These are phyloP conservation scores for Trichaptum fuscoviolaceum DNA, from an alignment of 768 basidiomycete genomes.

Conservation along the genomic window DNA sequence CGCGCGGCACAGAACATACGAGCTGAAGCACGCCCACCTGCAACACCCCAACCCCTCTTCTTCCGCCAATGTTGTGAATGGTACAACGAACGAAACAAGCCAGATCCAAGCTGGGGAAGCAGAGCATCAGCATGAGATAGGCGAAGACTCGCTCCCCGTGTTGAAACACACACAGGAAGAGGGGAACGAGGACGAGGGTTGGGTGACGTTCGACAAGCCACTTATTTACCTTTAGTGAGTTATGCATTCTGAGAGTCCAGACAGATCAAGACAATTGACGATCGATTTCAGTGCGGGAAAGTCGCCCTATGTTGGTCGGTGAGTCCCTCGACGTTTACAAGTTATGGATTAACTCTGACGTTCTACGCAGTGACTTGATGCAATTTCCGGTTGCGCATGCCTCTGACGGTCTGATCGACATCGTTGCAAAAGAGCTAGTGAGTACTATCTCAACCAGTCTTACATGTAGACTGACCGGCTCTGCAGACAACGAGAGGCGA, in stretches of 20 bases:
- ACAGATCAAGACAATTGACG: neutral
- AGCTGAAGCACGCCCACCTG: constrained; percentile 12
- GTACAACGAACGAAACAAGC: too few species aligned
- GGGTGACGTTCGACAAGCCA: constrained; percentile 67
- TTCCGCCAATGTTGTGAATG: constrained; percentile 14
- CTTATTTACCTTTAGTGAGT: constrained; percentile 54
- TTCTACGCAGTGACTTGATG: constrained; percentile 57
- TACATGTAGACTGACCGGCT: neutral
- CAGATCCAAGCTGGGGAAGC: constrained; percentile 3
- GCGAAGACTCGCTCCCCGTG: constrained; percentile 34
- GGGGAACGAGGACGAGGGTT: constrained; percentile 47
- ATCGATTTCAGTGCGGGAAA: constrained; percentile 49
- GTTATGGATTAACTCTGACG: constrained; percentile 4
- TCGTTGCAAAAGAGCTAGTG: constrained; percentile 61
- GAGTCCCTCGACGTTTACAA: constrained; percentile 13
- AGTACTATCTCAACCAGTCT: constrained; percentile 17
- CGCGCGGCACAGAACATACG: constrained; percentile 5
- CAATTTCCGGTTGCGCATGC: constrained; percentile 80
- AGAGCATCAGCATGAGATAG: neutral
- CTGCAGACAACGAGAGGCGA: constrained; percentile 45
- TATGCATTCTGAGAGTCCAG: neutral
- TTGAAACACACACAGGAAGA: constrained; percentile 30
- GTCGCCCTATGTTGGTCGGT: constrained; percentile 71
- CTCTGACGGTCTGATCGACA: constrained; percentile 73
- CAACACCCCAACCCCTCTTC: constrained; percentile 13